These are phyloP conservation scores for Diplosphaera chodatii DNA, from an alignment of 139 green algal genomes.

Conservation along the genomic window DNA sequence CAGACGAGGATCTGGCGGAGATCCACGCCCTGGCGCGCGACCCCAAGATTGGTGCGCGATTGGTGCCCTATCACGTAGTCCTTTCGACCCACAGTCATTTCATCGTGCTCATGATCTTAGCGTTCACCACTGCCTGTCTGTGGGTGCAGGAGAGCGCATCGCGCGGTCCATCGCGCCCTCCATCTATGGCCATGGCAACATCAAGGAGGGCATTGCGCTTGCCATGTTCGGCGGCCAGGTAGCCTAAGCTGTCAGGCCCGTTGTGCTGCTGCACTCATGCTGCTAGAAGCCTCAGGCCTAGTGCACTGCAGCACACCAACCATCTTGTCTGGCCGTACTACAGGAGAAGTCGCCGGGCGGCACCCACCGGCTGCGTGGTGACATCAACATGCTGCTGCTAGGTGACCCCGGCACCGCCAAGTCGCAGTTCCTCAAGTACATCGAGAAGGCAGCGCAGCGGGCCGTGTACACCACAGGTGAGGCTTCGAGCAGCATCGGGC, in stretches of 20 bases:
- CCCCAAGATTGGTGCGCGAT: conserved; percentile 70
- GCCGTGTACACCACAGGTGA: conserved; percentile 92
- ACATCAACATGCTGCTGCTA: conserved; percentile 99
- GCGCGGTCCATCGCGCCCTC: conserved; percentile 93
- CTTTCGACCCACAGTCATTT: too few relatives aligned
- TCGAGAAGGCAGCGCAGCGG: conserved; percentile 86
- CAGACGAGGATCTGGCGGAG: conserved; percentile 84
- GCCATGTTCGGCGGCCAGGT: conserved; percentile 88
- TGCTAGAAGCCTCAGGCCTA: too few relatives aligned
- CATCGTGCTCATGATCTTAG: too few relatives aligned
- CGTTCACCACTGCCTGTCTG: conserved; percentile 11
- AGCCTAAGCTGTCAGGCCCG: too few relatives aligned
- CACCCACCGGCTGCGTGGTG: conserved; percentile 76
- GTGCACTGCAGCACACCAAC: too few relatives aligned
- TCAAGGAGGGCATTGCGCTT: conserved; percentile 93
- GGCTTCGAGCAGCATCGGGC: neutral
- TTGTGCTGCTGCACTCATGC: too few relatives aligned
- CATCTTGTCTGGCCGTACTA: too few relatives aligned
- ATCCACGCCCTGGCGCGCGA: conserved; percentile 71
- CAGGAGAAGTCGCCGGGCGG: conserved; percentile 57
- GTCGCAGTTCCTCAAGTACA: conserved; percentile 98
- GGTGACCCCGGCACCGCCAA: conserved; percentile 94
- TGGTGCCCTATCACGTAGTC: too few relatives aligned
- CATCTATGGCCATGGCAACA: conserved; percentile 97
- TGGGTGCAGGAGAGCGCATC: conserved; percentile 65